phyloP scores from a whole-genome alignment of 2,329 filamentous ascomycete species.

The Sarocladiaceae sp. region DNA sequence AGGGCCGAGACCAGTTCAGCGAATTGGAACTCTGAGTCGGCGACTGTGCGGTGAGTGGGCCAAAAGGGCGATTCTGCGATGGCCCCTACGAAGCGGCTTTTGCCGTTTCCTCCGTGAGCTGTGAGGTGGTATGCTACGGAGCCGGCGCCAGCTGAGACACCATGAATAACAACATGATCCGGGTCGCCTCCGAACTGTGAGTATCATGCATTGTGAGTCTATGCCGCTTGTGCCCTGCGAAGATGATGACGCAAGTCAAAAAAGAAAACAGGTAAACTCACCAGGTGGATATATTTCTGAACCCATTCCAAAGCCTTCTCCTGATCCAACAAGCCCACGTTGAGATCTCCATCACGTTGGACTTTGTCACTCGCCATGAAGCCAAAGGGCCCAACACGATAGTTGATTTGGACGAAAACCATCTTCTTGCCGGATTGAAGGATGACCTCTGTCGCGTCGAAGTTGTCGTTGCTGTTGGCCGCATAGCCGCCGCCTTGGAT shows the following conservation, averaged over 20 bases:
- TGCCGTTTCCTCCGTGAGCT: slow-evolving; percentile 40
- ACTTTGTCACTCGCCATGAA: slow-evolving; percentile 58
- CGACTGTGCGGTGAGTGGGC: slow-evolving; percentile 39
- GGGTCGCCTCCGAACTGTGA: slow-evolving; percentile 54
- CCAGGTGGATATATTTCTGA: slow-evolving; percentile 45
- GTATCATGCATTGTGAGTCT: not conserved
- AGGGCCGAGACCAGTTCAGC: slow-evolving; percentile 29
- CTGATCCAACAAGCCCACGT: slow-evolving; percentile 62
- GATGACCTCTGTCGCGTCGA: slow-evolving; percentile 45
- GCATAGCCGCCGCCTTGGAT: slow-evolving; percentile 46
- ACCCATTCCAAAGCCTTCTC: slow-evolving; percentile 58
- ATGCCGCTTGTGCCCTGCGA: too few relatives aligned
- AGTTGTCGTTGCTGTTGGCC: slow-evolving; percentile 44
- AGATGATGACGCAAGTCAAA: too few relatives aligned
- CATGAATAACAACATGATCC: slow-evolving; percentile 54
- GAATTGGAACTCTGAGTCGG: slow-evolving; percentile 45
- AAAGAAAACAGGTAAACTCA: not conserved
- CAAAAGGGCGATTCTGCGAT: slow-evolving; percentile 46
- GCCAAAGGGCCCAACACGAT: slow-evolving; percentile 58
- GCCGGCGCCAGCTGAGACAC: slow-evolving; percentile 57
- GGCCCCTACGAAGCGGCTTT: slow-evolving; percentile 40
- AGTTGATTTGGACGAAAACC: slow-evolving; percentile 58
- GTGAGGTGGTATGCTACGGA: slow-evolving; percentile 52
- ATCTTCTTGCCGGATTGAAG: slow-evolving; percentile 39
- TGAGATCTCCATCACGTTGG: slow-evolving; percentile 51